Base-by-base conservation (phyloP, 2,329 filamentous ascomycete species). In the Colletotrichum cuscutae region DNA sequence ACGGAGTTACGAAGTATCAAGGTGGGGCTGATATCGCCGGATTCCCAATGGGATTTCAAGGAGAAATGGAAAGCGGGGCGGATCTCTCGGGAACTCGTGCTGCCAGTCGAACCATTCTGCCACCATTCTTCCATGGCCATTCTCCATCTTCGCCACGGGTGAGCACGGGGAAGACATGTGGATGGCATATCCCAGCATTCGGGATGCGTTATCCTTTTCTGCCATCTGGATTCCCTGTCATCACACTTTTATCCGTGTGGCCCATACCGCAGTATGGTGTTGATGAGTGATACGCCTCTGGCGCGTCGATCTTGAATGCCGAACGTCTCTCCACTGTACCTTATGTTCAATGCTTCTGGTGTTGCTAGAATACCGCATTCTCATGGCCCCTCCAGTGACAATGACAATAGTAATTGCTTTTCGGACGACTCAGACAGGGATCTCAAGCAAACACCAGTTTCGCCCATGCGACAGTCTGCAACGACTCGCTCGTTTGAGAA, bases 51-150 rank as follows among this genome's bases (percentile, higher is more conserved):
- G 53, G 26, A 56, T 15, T 56, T 24, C 53, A 19, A 49, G 42
- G 42, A 22, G 42, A 49, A 19, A n/a, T n/a, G 15, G 19, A 49
- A 49, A 49, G 15, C 19, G 46, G 46, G 46, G 49, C 28, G 19
- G 37, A 28, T 13, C 46, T n/a, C 46, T 64, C 61, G 61, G 61
- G 19, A 37, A 35, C 24, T 64, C 46, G 46, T 35, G 61, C 24
- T 64, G 30, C 61, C 46, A 64, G 46, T 64, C 61, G 61, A 54
- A 64, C 61, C 46, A 64, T 64, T n/a, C 19, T 61, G 32, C 11
- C 32, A 35, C 32, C 32, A 35, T 35, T 35, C 11, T 35, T 35
- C 32, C 32, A 35, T 35, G 13, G 13, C 15, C 37, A 22, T 53
- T n/a, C 22, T 28, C 59, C 37, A 13, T 49, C 24, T 19, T 49